Base-by-base conservation (phyloP, 1,284 basidiomycete species). In the Papiliotrema fonsecae region DNA sequence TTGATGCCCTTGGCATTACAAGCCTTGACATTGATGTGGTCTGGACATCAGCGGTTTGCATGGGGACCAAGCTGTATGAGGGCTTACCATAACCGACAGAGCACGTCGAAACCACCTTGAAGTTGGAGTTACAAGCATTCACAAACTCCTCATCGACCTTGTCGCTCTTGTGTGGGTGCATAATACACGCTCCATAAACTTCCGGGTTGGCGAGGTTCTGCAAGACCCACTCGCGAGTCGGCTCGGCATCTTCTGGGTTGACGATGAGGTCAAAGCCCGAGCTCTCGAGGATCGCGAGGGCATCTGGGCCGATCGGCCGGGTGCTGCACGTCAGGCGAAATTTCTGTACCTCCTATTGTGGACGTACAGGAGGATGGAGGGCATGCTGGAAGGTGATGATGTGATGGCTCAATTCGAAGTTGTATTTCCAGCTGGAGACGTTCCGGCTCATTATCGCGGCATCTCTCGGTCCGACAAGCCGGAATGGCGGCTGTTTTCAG, bases 81-180 rank as follows among this genome's bases (percentile, higher is more conserved):
- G 24, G 67, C 79, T 54, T 60, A 88, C 88, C 88, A 67, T 85
- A 88, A 34, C 89, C 88, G 18, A 91, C 88, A 16, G 71, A 76
- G 81, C 94, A 87, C 0, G 93, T 97, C 1, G 89, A 91, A 6
- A 97, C 79, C 16, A 87, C 83, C 47, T 81, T 82, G 13, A 97
- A 26, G 27, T 57, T 62, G 63, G 44, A 31, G 25, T 56, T 58
- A 82, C 86, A 86, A 58, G 78, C 78, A 46, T 85, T 80, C 42
- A 93, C 56, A 2, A 91, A 69, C 63, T 89, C 87, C 13, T 77
- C 73, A 61, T 94, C 79, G 9, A 92, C 78, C 83, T 59, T 57
- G 52, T 67, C 63, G 40, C 58, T 57, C 18, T 57, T 43, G 55
- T 67, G 66, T 14, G 62, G 55, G 52, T 67, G 62, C 66, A 64